A percentile compares a stretch with the other conserved stretches of the same genome.
Evolutionary conservation across 2,329 filamentous ascomycete species (phyloP).

Genomic region (Ceratocystis harringtonii): DNA sequence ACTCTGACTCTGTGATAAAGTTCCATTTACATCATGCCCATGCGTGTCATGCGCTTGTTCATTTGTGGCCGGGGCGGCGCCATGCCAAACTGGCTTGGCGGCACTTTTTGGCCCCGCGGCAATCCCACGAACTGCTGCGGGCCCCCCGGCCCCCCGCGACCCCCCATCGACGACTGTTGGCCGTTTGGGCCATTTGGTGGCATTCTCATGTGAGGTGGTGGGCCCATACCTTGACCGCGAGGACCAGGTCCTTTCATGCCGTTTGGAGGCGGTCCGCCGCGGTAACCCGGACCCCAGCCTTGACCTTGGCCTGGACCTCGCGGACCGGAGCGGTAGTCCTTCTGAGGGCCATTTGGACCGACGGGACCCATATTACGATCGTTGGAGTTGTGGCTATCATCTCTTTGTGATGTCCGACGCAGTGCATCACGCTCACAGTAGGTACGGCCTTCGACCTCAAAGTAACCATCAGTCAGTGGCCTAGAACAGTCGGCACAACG

Average conservation of each 20-base stretch:
- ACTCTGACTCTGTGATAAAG: not conserved
- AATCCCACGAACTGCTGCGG: conserved; percentile 17
- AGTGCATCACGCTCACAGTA: conserved; percentile 83
- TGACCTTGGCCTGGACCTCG: conserved; percentile 12
- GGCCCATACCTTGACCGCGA: conserved; percentile 14
- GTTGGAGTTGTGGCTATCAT: conserved; percentile 2
- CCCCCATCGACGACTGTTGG: conserved; percentile 17
- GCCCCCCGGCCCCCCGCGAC: conserved; percentile 17
- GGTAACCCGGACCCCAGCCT: conserved; percentile 2
- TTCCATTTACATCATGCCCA: conserved; percentile 38
- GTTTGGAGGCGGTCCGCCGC: conserved; percentile 19
- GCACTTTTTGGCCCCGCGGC: conserved; percentile 17
- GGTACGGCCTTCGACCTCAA: conserved; percentile 63
- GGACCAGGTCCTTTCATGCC: conserved; percentile 19
- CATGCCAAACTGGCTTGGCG: conserved; percentile 25
- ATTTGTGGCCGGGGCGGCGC: conserved; percentile 29
- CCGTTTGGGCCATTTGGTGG: conserved; percentile 10
- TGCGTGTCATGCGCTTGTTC: conserved; percentile 47
- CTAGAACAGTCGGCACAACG: conserved; percentile 64
- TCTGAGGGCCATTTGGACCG: conserved; percentile 4
- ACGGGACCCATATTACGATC: conserved; percentile 18
- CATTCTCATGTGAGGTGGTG: not conserved
- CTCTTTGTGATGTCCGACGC: conserved; percentile 27
- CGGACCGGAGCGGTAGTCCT: conserved; percentile 11
- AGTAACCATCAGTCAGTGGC: conserved; percentile 71